Base-by-base conservation (phyloP, 164 flowering plant genomes). In the Dillenia turbinata region DNA sequence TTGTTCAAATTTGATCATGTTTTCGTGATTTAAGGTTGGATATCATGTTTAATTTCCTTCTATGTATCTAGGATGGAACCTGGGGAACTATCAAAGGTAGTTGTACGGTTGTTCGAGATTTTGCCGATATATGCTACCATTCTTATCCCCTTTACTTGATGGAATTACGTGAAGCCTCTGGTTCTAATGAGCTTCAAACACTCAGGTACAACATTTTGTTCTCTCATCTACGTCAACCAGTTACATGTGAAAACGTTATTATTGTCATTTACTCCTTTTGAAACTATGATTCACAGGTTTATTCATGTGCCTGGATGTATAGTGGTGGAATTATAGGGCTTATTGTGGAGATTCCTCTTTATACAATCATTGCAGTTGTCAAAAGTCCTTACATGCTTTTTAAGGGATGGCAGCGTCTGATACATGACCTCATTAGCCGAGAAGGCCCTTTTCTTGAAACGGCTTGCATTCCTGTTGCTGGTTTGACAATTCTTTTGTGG, bases 381-480 rank as follows among this genome's bases (percentile, higher is more conserved):
- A 94, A 94, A 79, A 88, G 96, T 74, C 99, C 99, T 45, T 91
- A 78, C 74, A 66, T 91, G 85, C 71, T 94, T 74, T 81, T 91
- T 72, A 87, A 83, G 67, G 98, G 98, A 19, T 90, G 97, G 97
- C 86, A 78, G 9, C 67, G 96, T 44, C 71, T 93, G 40, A 53
- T 77, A 24, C 92, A 86, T 56, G 98, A 93, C 73, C 75, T 89
- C 14, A 74, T 93, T 43, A 83, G 85, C 75, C 81, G 98, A 52
- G 97, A 90, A 71, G 96, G 98, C n/a, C 97, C 98, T 12, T 93
- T 93, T 72, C 82, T 93, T 48, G 98, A 93, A 79, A 82, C 91
- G 8, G 94, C 89, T 60, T 93, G 98, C 73, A 81, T 93, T 56
- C 98, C 98, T 5, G 57, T 90, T 71, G 97, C 97, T 16, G 99